Evolutionary conservation across 345 rosid species (phyloP), one percentile per base, ranked within the genome.

Genomic region (Kandelia obovata): DNA sequence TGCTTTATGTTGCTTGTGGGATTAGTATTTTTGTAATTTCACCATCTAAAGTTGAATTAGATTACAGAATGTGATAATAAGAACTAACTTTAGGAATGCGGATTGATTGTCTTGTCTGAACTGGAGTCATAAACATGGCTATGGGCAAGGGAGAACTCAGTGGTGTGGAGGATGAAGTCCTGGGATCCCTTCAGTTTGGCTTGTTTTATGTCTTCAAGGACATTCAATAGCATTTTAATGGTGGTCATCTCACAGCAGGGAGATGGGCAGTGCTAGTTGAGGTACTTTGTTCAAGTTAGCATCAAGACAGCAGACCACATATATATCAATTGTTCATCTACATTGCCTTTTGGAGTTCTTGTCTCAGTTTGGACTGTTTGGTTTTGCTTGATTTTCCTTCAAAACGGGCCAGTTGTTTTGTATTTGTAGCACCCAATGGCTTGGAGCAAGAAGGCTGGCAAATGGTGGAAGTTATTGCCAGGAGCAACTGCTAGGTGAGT

Each of bases 181-280:
- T 51, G 28, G 73, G 82, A 71, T 73, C 79, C 78, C 70, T 75
- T 78, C 74, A 65, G 77, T 77, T 71, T 72, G 75, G 69, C 71
- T 62, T 63, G 77, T 43, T 65, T 70, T 77, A 60, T 79, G 23
- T 82, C 75, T 66, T 73, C 57, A 61, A 68, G 73, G 70, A 74
- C 76, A 81, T 70, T 79, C 30, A 3, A 83, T 83, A 66, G 55
- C 63, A 70, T 76, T 81, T 83, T 79, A 75, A 77, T 65, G 56
- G 71, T 80, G 90, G 82, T 87, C 85, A 67, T 85, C 83, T 81
- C 82, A 78, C 70, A 78, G 85, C 86, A 79, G 93, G 85, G 90
- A 80, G 83, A 74, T 78, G 77, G 73, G 68, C 75, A 71, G 74
- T 85, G 56, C 79, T 81, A 74, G 65, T 75, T 67, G 79, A 74